Base-by-base conservation (phyloP, 768 basidiomycete genomes). In the Mycena latifolia region DNA sequence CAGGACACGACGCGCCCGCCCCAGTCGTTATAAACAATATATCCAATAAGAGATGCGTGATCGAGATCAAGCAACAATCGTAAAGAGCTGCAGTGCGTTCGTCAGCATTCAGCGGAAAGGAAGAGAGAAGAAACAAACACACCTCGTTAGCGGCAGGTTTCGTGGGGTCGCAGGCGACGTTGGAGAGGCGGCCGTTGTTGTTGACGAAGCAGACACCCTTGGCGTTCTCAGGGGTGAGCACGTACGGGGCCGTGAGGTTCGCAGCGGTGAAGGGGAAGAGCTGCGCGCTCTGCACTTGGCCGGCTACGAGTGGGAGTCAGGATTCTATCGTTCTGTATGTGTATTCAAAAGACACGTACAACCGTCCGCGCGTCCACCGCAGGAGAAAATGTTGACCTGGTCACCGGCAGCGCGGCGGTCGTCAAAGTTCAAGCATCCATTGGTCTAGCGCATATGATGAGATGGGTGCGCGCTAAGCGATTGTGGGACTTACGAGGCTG, bases 401-500 rank as follows among this genome's bases (percentile, higher is more conserved):
- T 70, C 59, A 20, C 66, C 69, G 2, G 63, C 69, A 12, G 66
- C 69, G 33, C 66, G 62, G 35, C 70, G 62, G 47, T 25, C 28
- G 31, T 71, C 70, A 14, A 71, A 69, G 66, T 62, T 69, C 15
- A 70, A 6, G 59, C 69, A 70, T 37, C 69, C 69, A 37, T 70
- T 60, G 1, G 29, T 70, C 28, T 4, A 24, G 43, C 14, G 37
- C n/a, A 18, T 45, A 5, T n/a, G n/a, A n/a, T n/a, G n/a, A n/a
- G n/a, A n/a, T n/a, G n/a, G n/a, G n/a, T 66, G 69, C n/a, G n/a
- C n/a, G n/a, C n/a, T n/a, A n/a, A n/a, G n/a, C 69, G 61, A 39
- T 24, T 22, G 29, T 71, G 66, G 17, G 68, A 68, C 63, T 61
- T 68, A 18, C 67, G 22, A 66, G 74, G 55, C 72, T 77, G 55